Base-by-base conservation (phyloP, 495 filamentous ascomycete species). In the Daldinia grandis region DNA sequence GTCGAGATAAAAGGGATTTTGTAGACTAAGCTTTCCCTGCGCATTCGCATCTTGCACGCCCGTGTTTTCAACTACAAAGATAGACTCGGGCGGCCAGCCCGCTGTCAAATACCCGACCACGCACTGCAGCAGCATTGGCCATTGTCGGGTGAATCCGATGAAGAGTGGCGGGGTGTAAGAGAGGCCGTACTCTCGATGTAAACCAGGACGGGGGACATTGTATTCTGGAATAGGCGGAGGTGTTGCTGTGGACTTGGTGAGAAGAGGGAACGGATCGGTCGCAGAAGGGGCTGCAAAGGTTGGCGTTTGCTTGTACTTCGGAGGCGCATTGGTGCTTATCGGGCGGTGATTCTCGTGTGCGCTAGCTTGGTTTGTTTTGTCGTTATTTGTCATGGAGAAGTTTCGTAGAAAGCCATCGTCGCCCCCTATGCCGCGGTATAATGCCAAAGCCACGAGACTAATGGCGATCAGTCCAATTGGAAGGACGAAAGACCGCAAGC, bases 1-100 rank as follows among this genome's bases (percentile, higher is more conserved):
- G 63, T 85, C 80, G 7, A 87, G 72, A 74, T 84, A 88, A 70
- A 87, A 87, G 4, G 85, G 83, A 60, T 89, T 87, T 27, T 85
- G 82, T 0, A 84, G 76, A 3, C 81, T 81, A 12, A 88, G 78
- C 17, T 75, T 72, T 0, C 80, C 83, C 5, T 79, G 69, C 2
- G 72, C 68, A 44, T 88, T 88, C 0, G 81, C 78, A 42, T 83
- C 73, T 80, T 87, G 85, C 5, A 83, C 81, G 5, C 86, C 86
- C 0, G 84, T 87, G 59, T 88, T 88, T 62, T 87, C 86, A 35
- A 88, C 77, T 5, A 88, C 76, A 51, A 83, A 84, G 64, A 88
- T 87, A 31, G 86, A 83, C 42, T 78, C 75, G 0, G 84, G 72
- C 7, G 86, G 86, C 86, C 85, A 87, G 27, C 86, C 86, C 4